Percentiles rank a stretch among this genome's conserved stretches.
phyloP scores from a whole-genome alignment of 148 eudicot genomes.

The Rhododendron williamsianum region DNA sequence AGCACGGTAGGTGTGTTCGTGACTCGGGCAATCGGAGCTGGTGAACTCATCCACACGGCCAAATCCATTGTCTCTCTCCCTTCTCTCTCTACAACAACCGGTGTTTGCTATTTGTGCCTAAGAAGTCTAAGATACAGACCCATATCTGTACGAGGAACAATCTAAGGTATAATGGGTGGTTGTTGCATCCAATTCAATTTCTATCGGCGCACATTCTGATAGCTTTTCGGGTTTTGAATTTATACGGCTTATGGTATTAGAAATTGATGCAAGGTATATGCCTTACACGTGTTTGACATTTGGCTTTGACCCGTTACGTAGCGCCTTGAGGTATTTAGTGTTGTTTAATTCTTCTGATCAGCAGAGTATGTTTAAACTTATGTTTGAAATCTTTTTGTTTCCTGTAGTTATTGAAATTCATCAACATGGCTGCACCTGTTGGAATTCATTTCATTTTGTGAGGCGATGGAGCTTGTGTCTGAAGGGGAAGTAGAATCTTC shows the following conservation, averaged over 20 bases:
- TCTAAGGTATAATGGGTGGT: conserved; percentile 35
- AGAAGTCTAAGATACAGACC: conserved; percentile 15
- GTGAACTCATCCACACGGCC: conserved; percentile 84
- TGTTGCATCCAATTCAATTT: background rate
- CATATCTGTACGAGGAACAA: conserved; percentile 34
- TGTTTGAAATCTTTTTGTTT: background rate
- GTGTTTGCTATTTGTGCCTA: conserved; percentile 70
- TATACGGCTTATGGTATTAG: too few relatives aligned
- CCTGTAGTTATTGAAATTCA: background rate
- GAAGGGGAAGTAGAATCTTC: conserved; percentile 37
- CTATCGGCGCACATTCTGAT: too few relatives aligned
- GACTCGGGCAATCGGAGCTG: conserved; percentile 47
- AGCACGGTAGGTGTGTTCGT: too few relatives aligned
- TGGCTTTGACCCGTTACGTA: too few relatives aligned
- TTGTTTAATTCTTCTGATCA: too few relatives aligned
- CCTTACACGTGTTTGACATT: too few relatives aligned
- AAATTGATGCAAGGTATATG: too few relatives aligned
- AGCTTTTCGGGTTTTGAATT: too few relatives aligned
- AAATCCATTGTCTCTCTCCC: conserved; percentile 67
- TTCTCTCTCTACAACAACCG: conserved; percentile 29
- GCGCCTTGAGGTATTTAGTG: too few relatives aligned
- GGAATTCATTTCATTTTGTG: conserved; percentile 62
- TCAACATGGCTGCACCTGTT: conserved; percentile 16
- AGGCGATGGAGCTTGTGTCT: too few relatives aligned
- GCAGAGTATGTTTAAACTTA: too few relatives aligned